Base-by-base conservation (phyloP, 2,329 filamentous ascomycete species). In the Pezicula rhizophila region DNA sequence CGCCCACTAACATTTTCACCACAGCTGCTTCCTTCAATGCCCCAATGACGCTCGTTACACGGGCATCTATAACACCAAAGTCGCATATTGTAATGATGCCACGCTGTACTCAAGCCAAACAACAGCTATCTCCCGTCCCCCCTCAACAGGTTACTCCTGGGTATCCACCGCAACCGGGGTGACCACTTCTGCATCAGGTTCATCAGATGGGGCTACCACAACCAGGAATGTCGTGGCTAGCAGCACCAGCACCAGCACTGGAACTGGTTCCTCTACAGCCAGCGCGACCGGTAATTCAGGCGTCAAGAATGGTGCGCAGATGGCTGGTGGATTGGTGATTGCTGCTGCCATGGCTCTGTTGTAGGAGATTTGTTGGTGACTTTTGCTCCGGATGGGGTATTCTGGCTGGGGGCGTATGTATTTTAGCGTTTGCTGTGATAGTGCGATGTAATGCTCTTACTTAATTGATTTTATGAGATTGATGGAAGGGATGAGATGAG, bases 1-100 rank as follows among this genome's bases (percentile, higher is more conserved):
- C 39, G 7, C 28, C 10, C 38, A 44, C 49, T 56, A 49, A 55
- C 53, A 52, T 39, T 25, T 4, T 18, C 17, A 17, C 8, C 12
- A 49, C 50, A 75, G 73, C 28, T 84, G 81, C 75, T 84, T 81
- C 70, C 76, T 77, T 70, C 80, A 81, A 70, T 84, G 82, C 69
- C 79, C 80, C 46, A 64, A 69, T 55, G 71, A 75, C 58, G 53
- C 68, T 14, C 65, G 63, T 44, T 49, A 53, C 23, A 31, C 48
- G 8, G 41, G 44, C 4, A 48, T 51, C 31, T 49, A 51, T 2
- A 54, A 53, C 15, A 50, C 38, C 10, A 51, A 60, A 26, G 44
- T 46, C 14, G 56, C 58, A 7, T 61, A 60, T 51, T 64, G 62
- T 39, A 52, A 52, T 8, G 42, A 62, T 23, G 57, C 57, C 2